These are phyloP conservation scores for Penicillium psychrofluorescens DNA, from an alignment of 495 filamentous ascomycete species.

Conservation along the genomic window DNA sequence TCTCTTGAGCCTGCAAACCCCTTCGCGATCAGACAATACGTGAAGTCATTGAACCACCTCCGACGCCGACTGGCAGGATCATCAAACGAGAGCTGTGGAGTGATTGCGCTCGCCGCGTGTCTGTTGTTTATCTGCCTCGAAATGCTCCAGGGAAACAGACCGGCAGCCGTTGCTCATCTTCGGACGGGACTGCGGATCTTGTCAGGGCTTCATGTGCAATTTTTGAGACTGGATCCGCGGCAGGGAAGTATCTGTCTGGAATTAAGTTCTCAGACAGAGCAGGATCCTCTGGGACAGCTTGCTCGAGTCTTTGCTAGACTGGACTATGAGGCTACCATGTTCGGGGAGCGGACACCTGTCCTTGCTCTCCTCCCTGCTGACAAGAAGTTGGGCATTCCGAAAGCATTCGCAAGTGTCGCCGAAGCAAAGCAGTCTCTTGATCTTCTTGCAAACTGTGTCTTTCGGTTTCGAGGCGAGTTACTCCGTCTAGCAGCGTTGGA, in stretches of 20 bases:
- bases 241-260: neutral
- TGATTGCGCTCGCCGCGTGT: neutral
- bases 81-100: neutral
- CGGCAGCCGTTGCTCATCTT: neutral
- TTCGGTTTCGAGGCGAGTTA: neutral
- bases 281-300: neutral
- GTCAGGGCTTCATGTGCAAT: neutral
- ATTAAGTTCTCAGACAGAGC: neutral
- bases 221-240: neutral
- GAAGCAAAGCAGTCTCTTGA: neutral
- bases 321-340: constrained; percentile 1
- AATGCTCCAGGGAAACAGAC: constrained; percentile 1
- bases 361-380: neutral
- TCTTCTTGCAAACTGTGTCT: neutral
- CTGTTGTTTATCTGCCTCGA: constrained; percentile 1
- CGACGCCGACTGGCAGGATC: neutral
- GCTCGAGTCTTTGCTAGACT: neutral
- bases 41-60: neutral
- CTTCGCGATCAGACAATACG: constrained; percentile 1
- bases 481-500: neutral
- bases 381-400: neutral
- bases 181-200: neutral
- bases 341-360: neutral
- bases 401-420: neutral
- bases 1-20: neutral